Base-by-base conservation (phyloP, 106 monocot species). In the Platanthera zijinensis region DNA sequence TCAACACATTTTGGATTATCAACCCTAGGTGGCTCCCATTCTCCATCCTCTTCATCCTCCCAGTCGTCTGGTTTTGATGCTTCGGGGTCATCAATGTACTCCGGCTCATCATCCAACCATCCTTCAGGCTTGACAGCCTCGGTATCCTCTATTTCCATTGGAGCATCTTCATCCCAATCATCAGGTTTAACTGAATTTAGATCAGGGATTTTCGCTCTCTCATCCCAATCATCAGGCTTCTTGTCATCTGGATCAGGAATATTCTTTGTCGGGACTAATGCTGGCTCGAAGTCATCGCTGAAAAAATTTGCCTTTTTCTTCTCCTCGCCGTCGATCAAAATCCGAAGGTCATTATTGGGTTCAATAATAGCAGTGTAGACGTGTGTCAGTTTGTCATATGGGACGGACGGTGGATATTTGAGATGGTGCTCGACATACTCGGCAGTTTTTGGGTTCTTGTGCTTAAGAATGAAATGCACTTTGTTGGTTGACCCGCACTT, bases 161-260 rank as follows among this genome's bases (percentile, higher is more conserved):
- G 89, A 69, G 94, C 94, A 85, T 94, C 85, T 76, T 94, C 94
- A 82, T 94, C 90, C 94, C 94, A 94, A 73, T 94, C 94, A 50
- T 89, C 90, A 61, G 94, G 94, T 76, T 94, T 94, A 22, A 86
- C 85, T 12, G 94, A 90, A 82, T 85, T 84, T 30, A 90, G 82
- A 48, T 94, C 94, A 7, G 88, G 84, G 71, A 94, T 94, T 74
- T 94, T 90, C 9, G 83, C 82, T 39, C 87, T 81, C 85, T 94
- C 94, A 81, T 94, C 94, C 94, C 94, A 94, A 52, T 91, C 94
- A 52, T 94, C 94, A 46, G 94, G 94, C 63, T 94, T 94, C 79
- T 90, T 91, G 52, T 94, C 94, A 57, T 94, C 85, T 19, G 90
- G 94, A 74, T 94, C 94, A 8, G 94, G 82, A 69, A 94, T 94